Conservation (phyloP, 2,329 filamentous ascomycete genomes). For the Epichloe scottii region DNA sequence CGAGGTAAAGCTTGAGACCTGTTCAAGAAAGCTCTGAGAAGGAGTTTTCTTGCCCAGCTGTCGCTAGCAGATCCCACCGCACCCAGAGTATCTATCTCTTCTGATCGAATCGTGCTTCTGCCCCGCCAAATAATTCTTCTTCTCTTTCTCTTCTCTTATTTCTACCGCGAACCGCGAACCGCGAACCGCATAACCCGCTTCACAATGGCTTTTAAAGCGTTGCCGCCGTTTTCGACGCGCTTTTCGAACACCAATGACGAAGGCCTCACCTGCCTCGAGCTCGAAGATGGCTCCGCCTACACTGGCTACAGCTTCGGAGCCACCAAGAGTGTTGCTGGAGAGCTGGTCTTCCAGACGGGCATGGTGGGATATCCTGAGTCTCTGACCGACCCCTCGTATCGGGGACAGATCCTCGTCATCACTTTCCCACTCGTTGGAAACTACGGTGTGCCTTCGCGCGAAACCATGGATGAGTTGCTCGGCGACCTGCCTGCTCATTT, state of each 20-base stretch:
- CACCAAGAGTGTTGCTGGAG: slow-evolving; percentile 84
- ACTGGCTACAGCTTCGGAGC: slow-evolving; percentile 96
- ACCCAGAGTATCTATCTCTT: slow-evolving; percentile 9
- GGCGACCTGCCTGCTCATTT: slow-evolving; percentile 84
- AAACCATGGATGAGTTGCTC: slow-evolving; percentile 73
- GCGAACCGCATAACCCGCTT: neutral
- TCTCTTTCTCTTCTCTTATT: neutral
- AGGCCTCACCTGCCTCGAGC: slow-evolving; percentile 71
- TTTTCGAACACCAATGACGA: slow-evolving; percentile 40
- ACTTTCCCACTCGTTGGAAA: slow-evolving; percentile 94
- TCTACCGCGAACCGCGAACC: neutral
- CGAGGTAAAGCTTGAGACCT: slow-evolving; percentile 25
- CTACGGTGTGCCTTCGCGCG: slow-evolving; percentile 81
- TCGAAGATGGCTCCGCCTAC: slow-evolving; percentile 82
- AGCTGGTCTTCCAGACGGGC: slow-evolving; percentile 98
- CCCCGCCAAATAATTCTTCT: slow-evolving; percentile 13
- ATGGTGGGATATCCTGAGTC: slow-evolving; percentile 99
- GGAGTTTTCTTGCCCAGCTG: slow-evolving; percentile 23
- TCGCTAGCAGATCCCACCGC: slow-evolving; percentile 19
- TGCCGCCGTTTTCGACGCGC: slow-evolving; percentile 48
- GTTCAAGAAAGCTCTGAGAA: slow-evolving; percentile 25
- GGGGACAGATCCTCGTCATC: slow-evolving; percentile 88
- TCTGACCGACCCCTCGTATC: slow-evolving; percentile 76
- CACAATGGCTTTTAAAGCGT: slow-evolving; percentile 24
- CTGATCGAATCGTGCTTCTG: slow-evolving; percentile 12